These are phyloP conservation scores for Penicillium lividum DNA, from an alignment of 495 filamentous ascomycete genomes.

Conservation along the genomic window DNA sequence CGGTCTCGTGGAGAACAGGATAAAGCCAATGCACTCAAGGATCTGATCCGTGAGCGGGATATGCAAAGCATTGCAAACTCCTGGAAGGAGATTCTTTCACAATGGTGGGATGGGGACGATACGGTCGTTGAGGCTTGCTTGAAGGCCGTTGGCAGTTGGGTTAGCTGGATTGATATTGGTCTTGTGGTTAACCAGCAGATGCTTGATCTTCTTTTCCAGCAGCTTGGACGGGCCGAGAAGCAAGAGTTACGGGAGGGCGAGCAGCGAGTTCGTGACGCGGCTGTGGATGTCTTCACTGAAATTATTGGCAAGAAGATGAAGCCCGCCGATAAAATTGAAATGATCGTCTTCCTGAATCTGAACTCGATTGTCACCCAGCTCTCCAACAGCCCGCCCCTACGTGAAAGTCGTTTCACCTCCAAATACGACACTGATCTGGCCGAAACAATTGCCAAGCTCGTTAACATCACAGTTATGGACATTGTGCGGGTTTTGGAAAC, in stretches of 20 bases:
- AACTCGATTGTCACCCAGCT: slow-evolving; percentile 78
- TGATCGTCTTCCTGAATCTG: slow-evolving; percentile 89
- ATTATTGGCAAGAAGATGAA: slow-evolving; percentile 99
- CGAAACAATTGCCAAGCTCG: slow-evolving; percentile 92
- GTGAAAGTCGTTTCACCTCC: slow-evolving; percentile 72
- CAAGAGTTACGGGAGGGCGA: slow-evolving; percentile 53
- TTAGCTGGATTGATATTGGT: slow-evolving; percentile 95
- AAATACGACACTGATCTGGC: slow-evolving; percentile 93
- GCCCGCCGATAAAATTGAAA: slow-evolving; percentile 82
- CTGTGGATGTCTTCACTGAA: slow-evolving; percentile 90
- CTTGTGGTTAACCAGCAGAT: slow-evolving; percentile 87
- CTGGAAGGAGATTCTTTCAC: slow-evolving; percentile 86
- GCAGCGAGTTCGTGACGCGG: slow-evolving; percentile 78
- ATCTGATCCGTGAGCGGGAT: slow-evolving; percentile 80
- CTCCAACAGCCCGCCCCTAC: slow-evolving; percentile 73
- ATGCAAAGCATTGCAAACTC: slow-evolving; percentile 80
- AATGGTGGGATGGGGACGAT: slow-evolving; percentile 75
- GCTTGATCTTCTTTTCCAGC: slow-evolving; percentile 78
- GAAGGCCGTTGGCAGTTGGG: slow-evolving; percentile 89
- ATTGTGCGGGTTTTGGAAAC: slow-evolving; percentile 75
- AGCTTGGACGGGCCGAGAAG: slow-evolving; percentile 61
- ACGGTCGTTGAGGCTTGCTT: slow-evolving; percentile 80
- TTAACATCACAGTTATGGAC: slow-evolving; percentile 84
- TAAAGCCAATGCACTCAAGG: slow-evolving; percentile 82
- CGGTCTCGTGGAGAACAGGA: slow-evolving; percentile 72